These are phyloP conservation scores for Botrytis squamosa DNA, from an alignment of 2,329 filamentous ascomycete species.

Conservation along the genomic window DNA sequence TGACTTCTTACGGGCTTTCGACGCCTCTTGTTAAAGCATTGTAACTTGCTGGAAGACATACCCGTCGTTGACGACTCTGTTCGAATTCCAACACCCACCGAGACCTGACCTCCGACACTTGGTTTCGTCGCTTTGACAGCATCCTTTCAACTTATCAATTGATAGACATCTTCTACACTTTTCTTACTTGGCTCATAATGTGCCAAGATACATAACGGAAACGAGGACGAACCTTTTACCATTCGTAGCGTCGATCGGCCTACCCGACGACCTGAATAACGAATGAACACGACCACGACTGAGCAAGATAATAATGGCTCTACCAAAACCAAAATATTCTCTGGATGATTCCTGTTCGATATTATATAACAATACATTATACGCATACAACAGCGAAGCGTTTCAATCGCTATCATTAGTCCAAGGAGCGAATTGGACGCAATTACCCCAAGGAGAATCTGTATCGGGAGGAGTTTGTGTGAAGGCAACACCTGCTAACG, in stretches of 20 bases:
- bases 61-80: slow-evolving; percentile 17
- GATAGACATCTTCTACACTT: neutral
- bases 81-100: slow-evolving; percentile 1
- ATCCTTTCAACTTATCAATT: slow-evolving; percentile 12
- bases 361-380: slow-evolving; percentile 78
- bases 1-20: slow-evolving; percentile 9
- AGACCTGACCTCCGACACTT: slow-evolving; percentile 1
- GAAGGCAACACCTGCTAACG: slow-evolving; percentile 58
- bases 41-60: slow-evolving; percentile 8
- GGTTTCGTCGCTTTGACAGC: slow-evolving; percentile 21
- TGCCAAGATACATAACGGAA: slow-evolving; percentile 15
- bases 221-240: slow-evolving; percentile 11
- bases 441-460: slow-evolving; percentile 62
- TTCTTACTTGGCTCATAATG: slow-evolving; percentile 18
- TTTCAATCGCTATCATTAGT: slow-evolving; percentile 73
- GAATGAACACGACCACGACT: slow-evolving; percentile 23
- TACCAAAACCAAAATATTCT: slow-evolving; percentile 67
- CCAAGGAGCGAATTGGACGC: slow-evolving; percentile 69
- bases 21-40: neutral
- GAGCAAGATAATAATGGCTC: slow-evolving; percentile 36
- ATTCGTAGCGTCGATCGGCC: slow-evolving; percentile 19
- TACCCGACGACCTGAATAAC: slow-evolving; percentile 19
- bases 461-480: slow-evolving; percentile 79
- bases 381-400: slow-evolving; percentile 72
- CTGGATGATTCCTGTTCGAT: slow-evolving; percentile 79